Percentiles rank a stretch among this genome's conserved stretches.
These are phyloP conservation scores for Astrephomene gubernaculifera DNA, from an alignment of 139 green algal species.

Conservation along the genomic window DNA sequence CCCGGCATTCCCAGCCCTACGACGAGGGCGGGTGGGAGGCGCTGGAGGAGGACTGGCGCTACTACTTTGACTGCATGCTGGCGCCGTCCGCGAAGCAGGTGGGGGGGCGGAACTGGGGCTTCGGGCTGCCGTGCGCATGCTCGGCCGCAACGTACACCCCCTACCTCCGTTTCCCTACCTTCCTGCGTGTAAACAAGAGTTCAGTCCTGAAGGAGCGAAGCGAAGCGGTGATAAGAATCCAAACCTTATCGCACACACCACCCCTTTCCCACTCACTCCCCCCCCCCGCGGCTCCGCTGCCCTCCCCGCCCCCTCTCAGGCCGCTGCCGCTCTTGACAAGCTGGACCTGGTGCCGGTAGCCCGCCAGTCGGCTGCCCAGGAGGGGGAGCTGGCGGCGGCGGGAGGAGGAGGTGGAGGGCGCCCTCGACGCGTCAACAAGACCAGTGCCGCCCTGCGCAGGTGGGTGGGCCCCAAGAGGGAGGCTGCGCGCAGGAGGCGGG, in stretches of 20 bases:
- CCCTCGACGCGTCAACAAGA: conserved; percentile 33
- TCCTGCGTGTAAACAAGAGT: no score
- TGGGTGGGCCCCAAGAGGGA: not conserved
- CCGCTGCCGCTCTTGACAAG: conserved; percentile 77
- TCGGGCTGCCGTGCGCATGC: no score
- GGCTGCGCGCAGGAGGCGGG: not conserved
- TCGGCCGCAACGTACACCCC: no score
- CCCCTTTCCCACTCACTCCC: not conserved
- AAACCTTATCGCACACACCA: no score
- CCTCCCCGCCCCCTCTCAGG: conserved; percentile 40
- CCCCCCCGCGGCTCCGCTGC: no score
- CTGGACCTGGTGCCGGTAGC: conserved; percentile 71
- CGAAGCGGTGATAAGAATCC: no score
- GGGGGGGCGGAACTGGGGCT: no score
- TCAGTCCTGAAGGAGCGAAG: no score
- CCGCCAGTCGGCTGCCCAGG: not conserved
- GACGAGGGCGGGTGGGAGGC: conserved; percentile 83
- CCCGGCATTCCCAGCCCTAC: conserved; percentile 28
- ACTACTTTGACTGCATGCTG: conserved; percentile 98
- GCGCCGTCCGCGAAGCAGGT: conserved; percentile 80
- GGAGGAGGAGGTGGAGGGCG: no score
- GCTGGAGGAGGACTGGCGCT: conserved; percentile 87
- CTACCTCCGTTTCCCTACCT: no score
- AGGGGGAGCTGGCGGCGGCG: no score
- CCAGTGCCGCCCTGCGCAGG: conserved; percentile 23